Evolutionary conservation across 2,329 filamentous ascomycete genomes (phyloP), one percentile per base, ranked within the genome.

Genomic region (Alternaria incomplexa): DNA sequence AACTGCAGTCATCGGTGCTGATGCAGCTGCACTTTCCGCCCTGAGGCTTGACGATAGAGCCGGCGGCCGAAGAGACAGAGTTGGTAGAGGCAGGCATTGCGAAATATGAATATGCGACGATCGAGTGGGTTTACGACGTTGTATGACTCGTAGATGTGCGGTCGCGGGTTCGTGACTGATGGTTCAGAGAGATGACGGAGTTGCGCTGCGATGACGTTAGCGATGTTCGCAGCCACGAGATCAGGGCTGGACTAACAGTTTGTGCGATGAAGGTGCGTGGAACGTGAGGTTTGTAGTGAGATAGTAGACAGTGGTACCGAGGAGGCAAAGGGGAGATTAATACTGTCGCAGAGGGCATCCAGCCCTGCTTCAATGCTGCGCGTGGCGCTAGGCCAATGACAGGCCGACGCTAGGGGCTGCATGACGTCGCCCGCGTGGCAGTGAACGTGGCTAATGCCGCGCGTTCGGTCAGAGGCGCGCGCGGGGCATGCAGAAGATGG

Each of bases 1-100:
- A 78, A 46, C 64, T 67, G 69, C 76, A 78, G 51, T 75, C 73
- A 25, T 75, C 74, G 32, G 70, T 74, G 58, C 71, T 75, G 50
- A 72, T 58, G 64, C 73, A 76, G 17, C 70, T 68, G 65, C 68
- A 68, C 67, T 79, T 76, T 26, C 71, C 67, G 1, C 74, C 72
- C 47, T 69, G 69, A n/a, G 78, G 77, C 64, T 80, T 80, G 26
- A 69, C 70, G 54, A 80, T 69, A n/a, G 77, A 77, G 43, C 73
- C 62, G 5, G 77, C 68, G 58, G 73, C 55, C 8, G 76, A 75
- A 26, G 76, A 71, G 45, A 76, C 68, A 61, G 76, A 77, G 26
- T 66, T 72, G 1, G 73, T 73, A 15, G 77, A 78, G 17, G 69
- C 69, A 66, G 77, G 77, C 77, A 80, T 80, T 30, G 6, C 43